Evolutionary conservation across 306 rosid genomes (phyloP), one percentile per base, ranked within the genome.

Genomic region (Fragaria vesca): DNA sequence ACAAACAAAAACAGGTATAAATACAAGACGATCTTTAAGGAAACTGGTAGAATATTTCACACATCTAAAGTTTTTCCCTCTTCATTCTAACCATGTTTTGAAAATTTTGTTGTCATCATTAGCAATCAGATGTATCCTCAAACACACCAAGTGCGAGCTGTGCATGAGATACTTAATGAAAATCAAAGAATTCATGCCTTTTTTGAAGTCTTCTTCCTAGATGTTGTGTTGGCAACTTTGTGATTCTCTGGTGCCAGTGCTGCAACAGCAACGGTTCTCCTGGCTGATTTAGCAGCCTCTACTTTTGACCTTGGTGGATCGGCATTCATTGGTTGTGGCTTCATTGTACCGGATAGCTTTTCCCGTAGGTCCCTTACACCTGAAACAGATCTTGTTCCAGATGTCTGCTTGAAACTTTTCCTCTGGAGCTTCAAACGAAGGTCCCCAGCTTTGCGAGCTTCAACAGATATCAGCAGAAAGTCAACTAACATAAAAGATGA

Each of bases 361-460:
- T 96, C 98, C 8, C 98, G 99, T 62, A 96, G 91, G 80, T 96
- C 99, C 78, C 87, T 85, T 66, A 76, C 83, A 67, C 88, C 92
- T 69, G 97, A 79, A 78, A 68, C 65, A 73, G 93, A 81, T 71
- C 83, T 83, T 70, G 83, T 90, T 84, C 97, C 97, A 84, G 78
- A 66, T 63, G 88, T 86, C 40, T 91, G 89, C 78, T 86, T 89
- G 75, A 87, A 89, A 81, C 86, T 90, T 86, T 87, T 96, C 93
- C 68, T 91, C 82, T 86, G 99, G 54, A 96, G 98, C 97, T 96
- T 96, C 82, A 83, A 79, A 74, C 98, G 99, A 80, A 96, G 99
- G 90, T 96, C 99, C 57, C 89, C 87, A 68, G 85, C 87, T 67
- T 73, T 87, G 82, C 80, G 93, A 81, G 84, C 99, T 96, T 91